Conservation (phyloP, 257 asterid genomes). For the Fraxinus excelsior region DNA sequence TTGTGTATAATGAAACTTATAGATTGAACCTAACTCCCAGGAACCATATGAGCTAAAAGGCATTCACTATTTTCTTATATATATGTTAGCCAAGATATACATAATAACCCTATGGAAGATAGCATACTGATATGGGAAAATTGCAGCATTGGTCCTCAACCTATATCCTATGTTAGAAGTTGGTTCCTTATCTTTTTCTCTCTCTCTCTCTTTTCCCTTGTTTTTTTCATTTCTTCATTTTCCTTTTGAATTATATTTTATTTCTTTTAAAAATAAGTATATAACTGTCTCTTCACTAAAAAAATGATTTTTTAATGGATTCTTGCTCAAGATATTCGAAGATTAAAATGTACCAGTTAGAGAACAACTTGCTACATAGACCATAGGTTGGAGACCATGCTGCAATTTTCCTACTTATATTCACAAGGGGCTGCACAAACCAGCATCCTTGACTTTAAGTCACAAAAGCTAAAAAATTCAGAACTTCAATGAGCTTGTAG, state of each 20-base stretch:
- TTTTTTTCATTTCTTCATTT: background rate
- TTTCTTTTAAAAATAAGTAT: no score
- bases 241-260: background rate
- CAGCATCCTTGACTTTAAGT: background rate
- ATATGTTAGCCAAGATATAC: background rate
- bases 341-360: background rate
- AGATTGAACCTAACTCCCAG: background rate
- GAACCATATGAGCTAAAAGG: background rate
- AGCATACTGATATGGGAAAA: background rate
- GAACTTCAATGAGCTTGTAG: background rate
- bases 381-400: background rate
- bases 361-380: background rate
- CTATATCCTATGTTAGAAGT: background rate
- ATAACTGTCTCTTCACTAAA: background rate
- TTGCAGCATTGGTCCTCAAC: background rate
- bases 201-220: background rate
- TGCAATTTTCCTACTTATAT: background rate
- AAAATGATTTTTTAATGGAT: background rate
- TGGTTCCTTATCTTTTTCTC: background rate
- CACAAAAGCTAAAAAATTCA: background rate
- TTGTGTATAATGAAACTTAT: background rate
- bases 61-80: background rate
- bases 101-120: background rate
- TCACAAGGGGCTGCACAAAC: background rate
- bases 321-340: no score